phyloP scores from a whole-genome alignment of 148 eudicot species.

The Agrostemma githago region DNA sequence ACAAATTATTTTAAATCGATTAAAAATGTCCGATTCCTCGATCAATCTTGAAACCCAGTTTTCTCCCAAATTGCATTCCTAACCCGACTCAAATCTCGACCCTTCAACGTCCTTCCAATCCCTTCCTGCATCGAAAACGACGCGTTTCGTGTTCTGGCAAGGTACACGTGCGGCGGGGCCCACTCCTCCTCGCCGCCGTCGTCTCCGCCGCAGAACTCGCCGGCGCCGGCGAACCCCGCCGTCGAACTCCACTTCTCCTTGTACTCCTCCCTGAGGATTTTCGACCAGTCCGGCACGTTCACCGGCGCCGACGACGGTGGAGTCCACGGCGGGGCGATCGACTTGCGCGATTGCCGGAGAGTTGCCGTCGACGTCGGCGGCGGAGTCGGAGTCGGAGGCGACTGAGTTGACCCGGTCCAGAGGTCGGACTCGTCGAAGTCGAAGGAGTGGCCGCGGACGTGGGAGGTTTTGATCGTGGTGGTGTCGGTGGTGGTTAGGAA shows the following conservation, averaged over 20 bases:
- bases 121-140: conserved; percentile 69
- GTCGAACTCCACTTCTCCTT: conserved; percentile 22
- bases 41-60: conserved; percentile 64
- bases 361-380: conserved; percentile 1
- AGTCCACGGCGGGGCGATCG: conserved; percentile 10
- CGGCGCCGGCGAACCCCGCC: conserved; percentile 8
- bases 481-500: conserved; percentile 25
- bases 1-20: too few species aligned
- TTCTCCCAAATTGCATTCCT: conserved; percentile 79
- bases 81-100: conserved; percentile 72
- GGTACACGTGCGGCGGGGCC: conserved; percentile 68
- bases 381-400: conserved; percentile 21
- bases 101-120: conserved; percentile 61
- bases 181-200: conserved; percentile 33
- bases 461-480: conserved; percentile 1
- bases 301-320: conserved; percentile 45
- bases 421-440: conserved; percentile 55
- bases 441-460: conserved; percentile 15
- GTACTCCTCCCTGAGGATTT: conserved; percentile 45
- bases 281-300: conserved; percentile 63
- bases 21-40: too few species aligned
- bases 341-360: conserved; percentile 9
- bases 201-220: conserved; percentile 23
- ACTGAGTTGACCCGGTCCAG: conserved; percentile 32
- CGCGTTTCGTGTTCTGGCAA: conserved; percentile 55